Evolutionary conservation across 129 eudicot genomes (phyloP).

Genomic region (Flaveria sonorensis): DNA sequence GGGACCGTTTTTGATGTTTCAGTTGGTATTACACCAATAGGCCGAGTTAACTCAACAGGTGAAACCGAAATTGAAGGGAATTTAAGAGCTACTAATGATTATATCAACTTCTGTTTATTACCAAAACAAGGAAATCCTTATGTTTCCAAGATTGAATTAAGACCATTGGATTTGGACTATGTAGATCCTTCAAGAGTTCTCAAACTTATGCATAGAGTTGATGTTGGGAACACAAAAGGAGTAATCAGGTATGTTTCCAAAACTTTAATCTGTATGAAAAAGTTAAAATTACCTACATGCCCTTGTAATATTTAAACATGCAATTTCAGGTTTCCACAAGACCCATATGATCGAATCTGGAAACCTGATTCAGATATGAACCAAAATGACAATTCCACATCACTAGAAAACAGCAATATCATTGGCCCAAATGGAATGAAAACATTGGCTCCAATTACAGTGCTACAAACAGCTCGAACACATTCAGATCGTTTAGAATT

Average conservation of each 20-base stretch:
- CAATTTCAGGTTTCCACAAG: constrained; percentile 60
- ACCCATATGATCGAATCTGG: constrained; percentile 68
- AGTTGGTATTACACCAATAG: constrained; percentile 49
- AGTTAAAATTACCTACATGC: neutral
- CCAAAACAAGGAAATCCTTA: constrained; percentile 50
- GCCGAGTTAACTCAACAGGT: constrained; percentile 44
- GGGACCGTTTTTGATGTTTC: constrained; percentile 40
- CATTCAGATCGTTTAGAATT: constrained; percentile 60
- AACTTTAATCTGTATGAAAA: neutral
- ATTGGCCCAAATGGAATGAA: constrained; percentile 18
- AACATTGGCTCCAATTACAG: constrained; percentile 48
- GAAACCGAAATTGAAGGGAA: constrained; percentile 54
- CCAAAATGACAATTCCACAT: constrained; percentile 30
- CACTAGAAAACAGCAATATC: constrained; percentile 17
- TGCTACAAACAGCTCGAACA: constrained; percentile 60
- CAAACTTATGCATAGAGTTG: constrained; percentile 56
- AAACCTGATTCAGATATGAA: constrained; percentile 41
- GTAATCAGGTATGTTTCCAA: constrained; percentile 48
- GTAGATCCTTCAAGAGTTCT: constrained; percentile 44
- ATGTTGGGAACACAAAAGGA: constrained; percentile 51
- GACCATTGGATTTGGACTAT: constrained; percentile 47
- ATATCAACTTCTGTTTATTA: constrained; percentile 53
- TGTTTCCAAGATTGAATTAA: constrained; percentile 60
- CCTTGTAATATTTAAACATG: constrained; percentile 10
- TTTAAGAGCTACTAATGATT: constrained; percentile 43